Conservation (phyloP, 305 asterid species). For the Petunia hybrid region DNA sequence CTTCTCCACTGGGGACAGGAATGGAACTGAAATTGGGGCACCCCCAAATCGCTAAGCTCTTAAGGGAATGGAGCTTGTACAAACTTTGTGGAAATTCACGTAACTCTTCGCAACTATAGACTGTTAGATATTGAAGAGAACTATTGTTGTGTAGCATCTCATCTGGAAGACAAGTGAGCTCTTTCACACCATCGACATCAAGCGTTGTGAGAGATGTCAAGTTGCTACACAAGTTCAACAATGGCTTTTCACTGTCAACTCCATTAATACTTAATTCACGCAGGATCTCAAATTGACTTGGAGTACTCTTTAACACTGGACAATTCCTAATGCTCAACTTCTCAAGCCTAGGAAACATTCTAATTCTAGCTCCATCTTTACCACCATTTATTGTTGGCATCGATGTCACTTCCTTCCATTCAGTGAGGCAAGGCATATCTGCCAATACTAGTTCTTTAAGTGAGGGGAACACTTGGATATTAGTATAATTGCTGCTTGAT, state of each 20-base stretch:
- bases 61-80: slow-evolving; percentile 7
- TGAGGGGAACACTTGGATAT: too few relatives aligned
- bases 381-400: not conserved
- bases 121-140: not conserved
- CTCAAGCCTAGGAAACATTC: slow-evolving; percentile 41
- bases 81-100: slow-evolving; percentile 15
- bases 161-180: not conserved
- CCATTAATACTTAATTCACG: not conserved
- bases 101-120: not conserved
- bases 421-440: too few relatives aligned
- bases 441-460: too few relatives aligned
- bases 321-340: not conserved
- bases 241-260: slow-evolving; percentile 11
- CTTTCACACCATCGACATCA: not conserved
- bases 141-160: not conserved
- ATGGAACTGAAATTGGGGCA: slow-evolving; percentile 24
- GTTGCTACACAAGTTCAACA: slow-evolving; percentile 3
- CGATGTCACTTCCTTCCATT: too few relatives aligned
- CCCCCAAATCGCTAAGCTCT: not conserved
- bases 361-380: not conserved
- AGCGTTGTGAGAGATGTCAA: not conserved
- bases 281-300: slow-evolving; percentile 33
- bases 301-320: slow-evolving; percentile 31
- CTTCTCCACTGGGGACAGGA: slow-evolving; percentile 22
- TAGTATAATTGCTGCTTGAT: too few relatives aligned